These are phyloP conservation scores for Carallia pectinifolia DNA, from an alignment of 345 rosid genomes.

Conservation along the genomic window DNA sequence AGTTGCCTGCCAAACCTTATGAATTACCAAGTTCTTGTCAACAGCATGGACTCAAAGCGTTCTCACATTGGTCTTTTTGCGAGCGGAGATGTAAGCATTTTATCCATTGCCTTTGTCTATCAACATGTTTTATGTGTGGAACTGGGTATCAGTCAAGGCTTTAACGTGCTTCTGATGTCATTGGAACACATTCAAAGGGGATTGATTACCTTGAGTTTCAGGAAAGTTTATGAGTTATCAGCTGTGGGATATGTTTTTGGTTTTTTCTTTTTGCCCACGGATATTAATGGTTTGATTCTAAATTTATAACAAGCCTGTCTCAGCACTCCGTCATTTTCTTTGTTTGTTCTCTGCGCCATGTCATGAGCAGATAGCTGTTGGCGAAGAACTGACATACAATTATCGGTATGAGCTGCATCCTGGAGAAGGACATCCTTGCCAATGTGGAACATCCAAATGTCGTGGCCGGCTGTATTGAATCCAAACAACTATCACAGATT, in stretches of 20 bases:
- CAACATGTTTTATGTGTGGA: not conserved
- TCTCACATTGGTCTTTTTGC: conserved; percentile 92
- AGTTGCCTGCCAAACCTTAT: conserved; percentile 92
- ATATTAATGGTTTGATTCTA: not conserved
- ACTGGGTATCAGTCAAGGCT: not conserved
- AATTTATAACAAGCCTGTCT: not conserved
- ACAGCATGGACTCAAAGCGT: conserved; percentile 79
- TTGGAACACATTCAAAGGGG: not conserved
- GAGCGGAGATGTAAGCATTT: conserved; percentile 68
- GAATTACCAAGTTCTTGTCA: conserved; percentile 76
- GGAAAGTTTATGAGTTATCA: not conserved
- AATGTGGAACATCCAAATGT: conserved; percentile 66
- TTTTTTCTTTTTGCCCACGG: not conserved
- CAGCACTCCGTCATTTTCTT: not conserved
- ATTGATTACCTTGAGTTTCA: not conserved
- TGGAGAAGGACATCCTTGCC: conserved; percentile 66
- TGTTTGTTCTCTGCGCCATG: not conserved
- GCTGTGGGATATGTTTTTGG: conserved; percentile 2
- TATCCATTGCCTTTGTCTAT: conserved; percentile 2
- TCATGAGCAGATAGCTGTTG: conserved; percentile 69
- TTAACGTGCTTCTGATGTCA: conserved; percentile 4
- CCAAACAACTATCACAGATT: not conserved
- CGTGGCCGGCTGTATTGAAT: conserved; percentile 55
- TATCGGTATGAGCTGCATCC: conserved; percentile 47
- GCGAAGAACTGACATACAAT: conserved; percentile 82